phyloP scores from a whole-genome alignment of 2,329 filamentous ascomycete species.

The Seiridium cupressi region DNA sequence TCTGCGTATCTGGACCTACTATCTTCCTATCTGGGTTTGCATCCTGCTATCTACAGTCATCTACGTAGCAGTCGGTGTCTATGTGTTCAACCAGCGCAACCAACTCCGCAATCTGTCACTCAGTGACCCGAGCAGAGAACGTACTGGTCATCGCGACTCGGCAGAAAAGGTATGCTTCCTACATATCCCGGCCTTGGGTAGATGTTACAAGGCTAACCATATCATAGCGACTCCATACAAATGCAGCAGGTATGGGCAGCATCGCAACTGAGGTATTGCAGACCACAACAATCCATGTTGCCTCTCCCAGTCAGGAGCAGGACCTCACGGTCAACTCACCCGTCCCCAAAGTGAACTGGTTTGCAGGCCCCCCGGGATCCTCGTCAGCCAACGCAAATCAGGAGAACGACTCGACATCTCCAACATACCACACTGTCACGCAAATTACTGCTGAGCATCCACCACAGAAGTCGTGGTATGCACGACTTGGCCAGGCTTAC shows the following conservation, averaged over 20 bases:
- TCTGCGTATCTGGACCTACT: conserved; percentile 60
- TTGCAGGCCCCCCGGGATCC: conserved; percentile 25
- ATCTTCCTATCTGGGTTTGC: conserved; percentile 60
- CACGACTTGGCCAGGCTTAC: conserved; percentile 18
- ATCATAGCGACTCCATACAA: conserved; percentile 24
- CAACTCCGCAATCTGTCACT: conserved; percentile 46
- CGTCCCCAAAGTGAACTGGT: conserved; percentile 21
- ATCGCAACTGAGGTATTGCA: conserved; percentile 27
- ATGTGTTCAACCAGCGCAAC: conserved; percentile 59
- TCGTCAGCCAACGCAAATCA: conserved; percentile 6
- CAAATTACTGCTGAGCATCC: conserved; percentile 26
- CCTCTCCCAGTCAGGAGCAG: conserved; percentile 8
- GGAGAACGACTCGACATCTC: conserved; percentile 8
- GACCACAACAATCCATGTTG: conserved; percentile 27
- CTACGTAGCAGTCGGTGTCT: conserved; percentile 56
- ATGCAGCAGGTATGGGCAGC: conserved; percentile 30
- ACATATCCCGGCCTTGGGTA: too few relatives aligned
- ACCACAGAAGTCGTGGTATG: conserved; percentile 6
- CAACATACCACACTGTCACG: conserved; percentile 24
- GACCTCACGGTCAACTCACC: conserved; percentile 7
- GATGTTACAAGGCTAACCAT: not conserved
- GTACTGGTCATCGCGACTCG: conserved; percentile 22
- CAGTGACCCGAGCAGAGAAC: conserved; percentile 33
- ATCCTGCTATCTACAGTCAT: conserved; percentile 53
- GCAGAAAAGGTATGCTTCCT: conserved; percentile 27